Conservation (phyloP, 768 basidiomycete species). For the Terana coerulea region DNA sequence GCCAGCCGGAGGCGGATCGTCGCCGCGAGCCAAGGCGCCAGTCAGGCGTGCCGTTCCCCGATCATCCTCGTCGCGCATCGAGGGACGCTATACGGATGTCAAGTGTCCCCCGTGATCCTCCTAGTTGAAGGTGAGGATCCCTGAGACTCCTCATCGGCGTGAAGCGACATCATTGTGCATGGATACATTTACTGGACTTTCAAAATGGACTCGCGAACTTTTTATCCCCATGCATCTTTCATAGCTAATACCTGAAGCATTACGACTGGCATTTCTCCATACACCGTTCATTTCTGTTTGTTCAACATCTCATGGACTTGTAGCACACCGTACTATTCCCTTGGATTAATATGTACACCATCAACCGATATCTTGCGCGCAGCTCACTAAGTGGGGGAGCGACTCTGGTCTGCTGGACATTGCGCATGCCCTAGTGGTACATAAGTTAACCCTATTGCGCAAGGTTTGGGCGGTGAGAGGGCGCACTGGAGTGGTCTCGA, state of each 20-base stretch:
- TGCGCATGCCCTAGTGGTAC: too few species aligned
- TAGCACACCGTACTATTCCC: not conserved
- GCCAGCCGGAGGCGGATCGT: conserved; percentile 13
- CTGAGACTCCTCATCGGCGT: too few species aligned
- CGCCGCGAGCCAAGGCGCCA: conserved; percentile 29
- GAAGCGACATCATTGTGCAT: not conserved
- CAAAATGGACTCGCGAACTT: not conserved
- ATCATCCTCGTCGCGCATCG: conserved; percentile 24
- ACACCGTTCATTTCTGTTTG: too few species aligned
- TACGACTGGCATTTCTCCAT: not conserved
- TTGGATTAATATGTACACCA: not conserved
- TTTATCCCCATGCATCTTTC: not conserved
- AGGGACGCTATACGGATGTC: conserved; percentile 29
- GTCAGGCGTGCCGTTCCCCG: conserved; percentile 58
- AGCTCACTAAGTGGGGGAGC: too few species aligned
- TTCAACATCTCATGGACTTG: conserved; percentile 5
- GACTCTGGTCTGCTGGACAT: too few species aligned
- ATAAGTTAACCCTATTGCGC: too few species aligned
- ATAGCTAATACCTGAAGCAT: not conserved
- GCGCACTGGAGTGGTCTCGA: too few species aligned
- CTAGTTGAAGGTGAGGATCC: conserved; percentile 6
- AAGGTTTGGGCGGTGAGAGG: too few species aligned
- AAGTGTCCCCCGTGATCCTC: conserved; percentile 35
- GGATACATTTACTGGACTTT: conserved; percentile 2
- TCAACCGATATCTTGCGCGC: too few species aligned